phyloP scores from a whole-genome alignment of 2,329 filamentous ascomycete species.

The Aspergillus japonicus region DNA sequence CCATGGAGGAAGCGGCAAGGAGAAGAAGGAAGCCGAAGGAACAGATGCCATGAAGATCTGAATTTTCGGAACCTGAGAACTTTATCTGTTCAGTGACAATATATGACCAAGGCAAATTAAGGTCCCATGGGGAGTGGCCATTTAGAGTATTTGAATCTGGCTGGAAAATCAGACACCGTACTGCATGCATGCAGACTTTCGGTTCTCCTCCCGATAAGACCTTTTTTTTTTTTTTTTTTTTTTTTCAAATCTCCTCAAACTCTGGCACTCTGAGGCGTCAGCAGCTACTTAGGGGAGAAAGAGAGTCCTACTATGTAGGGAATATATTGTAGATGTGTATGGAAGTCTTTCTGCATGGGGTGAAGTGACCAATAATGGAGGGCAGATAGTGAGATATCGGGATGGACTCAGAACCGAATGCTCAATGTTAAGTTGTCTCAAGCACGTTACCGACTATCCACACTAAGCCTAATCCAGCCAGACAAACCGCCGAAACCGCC shows the following conservation, averaged over 20 bases:
- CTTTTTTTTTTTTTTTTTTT: too few relatives aligned
- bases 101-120: background rate
- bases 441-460: background rate
- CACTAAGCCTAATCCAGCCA: background rate
- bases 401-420: too few relatives aligned
- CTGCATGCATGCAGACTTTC: background rate
- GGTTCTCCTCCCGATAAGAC: background rate
- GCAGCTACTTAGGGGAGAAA: too few relatives aligned
- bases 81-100: conserved; percentile 10
- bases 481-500: conserved; percentile 9
- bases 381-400: too few relatives aligned
- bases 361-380: too few relatives aligned
- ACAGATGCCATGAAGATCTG: conserved; percentile 28
- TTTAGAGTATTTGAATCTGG: conserved; percentile 10
- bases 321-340: too few relatives aligned
- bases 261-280: too few relatives aligned
- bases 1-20: conserved; percentile 39
- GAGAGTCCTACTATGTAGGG: too few relatives aligned
- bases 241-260: too few relatives aligned
- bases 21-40: conserved; percentile 37
- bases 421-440: too few relatives aligned
- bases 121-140: conserved; percentile 12
- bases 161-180: background rate
- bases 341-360: too few relatives aligned
- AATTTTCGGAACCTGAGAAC: background rate